A percentile compares a stretch with the other conserved stretches of the same genome.
These are phyloP conservation scores for Tuber melanosporum DNA, from an alignment of 495 filamentous ascomycete genomes.

Conservation along the genomic window DNA sequence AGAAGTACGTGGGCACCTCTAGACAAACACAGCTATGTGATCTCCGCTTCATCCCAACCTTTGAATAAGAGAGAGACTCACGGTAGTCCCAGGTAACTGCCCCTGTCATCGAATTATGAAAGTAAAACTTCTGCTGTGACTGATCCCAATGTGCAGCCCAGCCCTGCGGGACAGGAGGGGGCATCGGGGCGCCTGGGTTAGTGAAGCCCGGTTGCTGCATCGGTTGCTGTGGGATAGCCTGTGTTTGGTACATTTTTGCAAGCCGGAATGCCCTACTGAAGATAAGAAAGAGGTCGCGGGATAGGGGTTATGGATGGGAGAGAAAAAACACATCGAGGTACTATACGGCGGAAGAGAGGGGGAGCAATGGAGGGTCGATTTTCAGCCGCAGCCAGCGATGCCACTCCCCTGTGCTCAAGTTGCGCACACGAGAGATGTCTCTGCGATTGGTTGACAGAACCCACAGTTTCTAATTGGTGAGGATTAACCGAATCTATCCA, in stretches of 20 bases:
- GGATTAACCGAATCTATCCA: background rate
- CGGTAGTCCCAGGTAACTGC: conserved; percentile 28
- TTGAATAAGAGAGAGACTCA: conserved; percentile 11
- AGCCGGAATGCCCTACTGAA: background rate
- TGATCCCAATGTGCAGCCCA: conserved; percentile 35
- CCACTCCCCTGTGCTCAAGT: background rate
- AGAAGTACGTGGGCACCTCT: background rate
- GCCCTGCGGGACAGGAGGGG: conserved; percentile 16
- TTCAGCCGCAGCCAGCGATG: background rate
- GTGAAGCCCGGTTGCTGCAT: background rate
- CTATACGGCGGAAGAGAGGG: background rate
- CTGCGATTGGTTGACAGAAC: background rate
- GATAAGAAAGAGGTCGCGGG: background rate
- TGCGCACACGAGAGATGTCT: background rate
- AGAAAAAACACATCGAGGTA: background rate
- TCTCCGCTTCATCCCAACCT: background rate
- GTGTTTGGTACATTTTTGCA: background rate
- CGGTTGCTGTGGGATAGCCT: background rate
- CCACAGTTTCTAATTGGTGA: background rate
- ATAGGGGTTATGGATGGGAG: background rate
- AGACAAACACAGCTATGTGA: background rate
- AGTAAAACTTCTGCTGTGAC: conserved; percentile 35
- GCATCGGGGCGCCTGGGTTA: background rate
- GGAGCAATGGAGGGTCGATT: background rate
- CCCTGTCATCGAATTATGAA: conserved; percentile 25